Evolutionary conservation across 106 monocot genomes (phyloP).

Genomic region (Xerophyta viscosa): DNA sequence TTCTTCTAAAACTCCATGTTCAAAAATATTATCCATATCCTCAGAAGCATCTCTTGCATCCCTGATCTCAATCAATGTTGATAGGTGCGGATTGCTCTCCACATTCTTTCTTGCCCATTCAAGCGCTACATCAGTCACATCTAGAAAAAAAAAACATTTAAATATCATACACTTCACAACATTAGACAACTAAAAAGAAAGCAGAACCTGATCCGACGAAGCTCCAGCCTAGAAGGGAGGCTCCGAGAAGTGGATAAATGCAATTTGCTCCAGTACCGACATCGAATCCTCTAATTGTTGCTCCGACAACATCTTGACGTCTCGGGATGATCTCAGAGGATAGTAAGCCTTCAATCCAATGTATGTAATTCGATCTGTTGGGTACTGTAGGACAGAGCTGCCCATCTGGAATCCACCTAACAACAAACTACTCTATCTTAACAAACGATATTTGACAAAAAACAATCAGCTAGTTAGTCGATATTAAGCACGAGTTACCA

Average conservation of each 20-base stretch:
- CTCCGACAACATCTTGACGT: constrained; percentile 6
- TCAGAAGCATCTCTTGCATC: constrained; percentile 24
- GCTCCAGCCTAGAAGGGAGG: constrained; percentile 77
- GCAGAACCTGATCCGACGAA: constrained; percentile 79
- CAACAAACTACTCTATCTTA: not conserved
- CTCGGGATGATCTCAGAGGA: constrained; percentile 54
- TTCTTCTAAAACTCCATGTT: no score
- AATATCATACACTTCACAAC: not conserved
- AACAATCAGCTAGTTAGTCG: not conserved
- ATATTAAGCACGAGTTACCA: constrained; percentile 30
- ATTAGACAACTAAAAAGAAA: not conserved
- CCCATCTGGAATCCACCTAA: constrained; percentile 92
- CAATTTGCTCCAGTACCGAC: constrained; percentile 95
- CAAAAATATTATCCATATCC: no score
- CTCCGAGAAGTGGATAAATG: constrained; percentile 92
- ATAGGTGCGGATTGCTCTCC: constrained; percentile 79
- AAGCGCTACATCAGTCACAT: constrained; percentile 71
- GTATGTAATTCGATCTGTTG: constrained; percentile 86
- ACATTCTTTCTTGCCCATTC: constrained; percentile 71
- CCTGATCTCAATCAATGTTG: constrained; percentile 72
- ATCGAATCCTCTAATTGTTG: constrained; percentile 70
- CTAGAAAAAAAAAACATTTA: constrained; percentile 23
- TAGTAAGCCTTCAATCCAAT: constrained; percentile 87
- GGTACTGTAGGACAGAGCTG: constrained; percentile 93
- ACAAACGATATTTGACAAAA: no score